These are phyloP conservation scores for Fraxinus xanthoxyloides DNA, from an alignment of 305 asterid genomes.

Conservation along the genomic window DNA sequence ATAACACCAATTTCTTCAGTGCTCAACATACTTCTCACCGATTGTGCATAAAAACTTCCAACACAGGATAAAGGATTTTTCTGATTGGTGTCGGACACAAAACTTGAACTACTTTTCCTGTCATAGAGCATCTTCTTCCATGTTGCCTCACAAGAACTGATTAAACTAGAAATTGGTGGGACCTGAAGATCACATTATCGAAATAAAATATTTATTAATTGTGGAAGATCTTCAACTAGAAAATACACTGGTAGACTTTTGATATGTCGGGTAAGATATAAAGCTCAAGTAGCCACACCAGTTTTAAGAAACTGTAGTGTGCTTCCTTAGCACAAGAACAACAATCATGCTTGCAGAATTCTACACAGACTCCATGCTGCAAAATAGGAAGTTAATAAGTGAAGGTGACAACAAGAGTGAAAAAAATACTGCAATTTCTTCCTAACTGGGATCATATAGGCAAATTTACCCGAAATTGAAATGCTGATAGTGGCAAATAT, in stretches of 20 bases:
- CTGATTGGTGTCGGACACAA: slow-evolving; percentile 29
- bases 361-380: slow-evolving; percentile 70
- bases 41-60: slow-evolving; percentile 47
- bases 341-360: slow-evolving; percentile 69
- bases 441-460: slow-evolving; percentile 11
- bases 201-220: slow-evolving; percentile 5
- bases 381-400: slow-evolving; percentile 25
- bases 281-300: slow-evolving; percentile 51
- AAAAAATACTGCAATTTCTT: neutral
- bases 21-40: slow-evolving; percentile 40
- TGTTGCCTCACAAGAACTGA: slow-evolving; percentile 49
- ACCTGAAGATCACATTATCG: slow-evolving; percentile 48
- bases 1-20: slow-evolving; percentile 60
- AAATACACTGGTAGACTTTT: neutral
- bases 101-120: slow-evolving; percentile 25
- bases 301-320: slow-evolving; percentile 47
- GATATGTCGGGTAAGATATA: slow-evolving; percentile 8
- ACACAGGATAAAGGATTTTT: slow-evolving; percentile 42
- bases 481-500: slow-evolving; percentile 53
- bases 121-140: slow-evolving; percentile 53
- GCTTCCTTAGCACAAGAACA: slow-evolving; percentile 42
- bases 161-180: slow-evolving; percentile 66
- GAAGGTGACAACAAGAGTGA: slow-evolving; percentile 16
- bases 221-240: neutral
- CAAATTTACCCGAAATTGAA: slow-evolving; percentile 51